These are phyloP conservation scores for Taphrina betulina DNA, from an alignment of 1,139 yeast genomes.

Conservation along the genomic window DNA sequence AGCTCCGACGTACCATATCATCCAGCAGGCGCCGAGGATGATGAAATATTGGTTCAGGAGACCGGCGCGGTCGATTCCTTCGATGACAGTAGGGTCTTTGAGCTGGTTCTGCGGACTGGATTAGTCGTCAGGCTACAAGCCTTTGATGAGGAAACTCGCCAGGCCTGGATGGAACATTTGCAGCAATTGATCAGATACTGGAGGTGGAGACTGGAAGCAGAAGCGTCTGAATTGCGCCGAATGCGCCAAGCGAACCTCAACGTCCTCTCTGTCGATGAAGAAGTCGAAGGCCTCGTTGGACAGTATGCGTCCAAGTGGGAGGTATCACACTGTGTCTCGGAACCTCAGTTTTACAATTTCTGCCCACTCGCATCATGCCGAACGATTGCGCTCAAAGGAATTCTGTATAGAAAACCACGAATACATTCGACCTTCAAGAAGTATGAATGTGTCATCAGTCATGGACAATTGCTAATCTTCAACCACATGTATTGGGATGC, in stretches of 20 bases:
- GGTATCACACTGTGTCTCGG: constrained; percentile 54
- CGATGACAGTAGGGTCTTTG: constrained; percentile 50
- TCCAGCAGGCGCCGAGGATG: constrained; percentile 34
- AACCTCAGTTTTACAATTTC: constrained; percentile 55
- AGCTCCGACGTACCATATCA: constrained; percentile 31
- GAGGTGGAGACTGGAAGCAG: constrained; percentile 53
- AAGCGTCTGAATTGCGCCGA: constrained; percentile 46
- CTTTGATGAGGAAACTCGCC: constrained; percentile 51
- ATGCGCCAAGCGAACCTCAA: constrained; percentile 53
- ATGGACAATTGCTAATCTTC: constrained; percentile 57
- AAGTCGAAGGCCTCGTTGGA: constrained; percentile 57
- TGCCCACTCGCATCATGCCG: constrained; percentile 60
- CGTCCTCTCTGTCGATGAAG: constrained; percentile 55
- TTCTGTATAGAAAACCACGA: constrained; percentile 63
- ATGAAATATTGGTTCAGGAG: constrained; percentile 40
- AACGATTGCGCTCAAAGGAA: constrained; percentile 61
- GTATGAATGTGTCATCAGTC: constrained; percentile 63
- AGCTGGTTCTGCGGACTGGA: constrained; percentile 54
- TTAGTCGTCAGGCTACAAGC: constrained; percentile 59
- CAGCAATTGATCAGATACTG: constrained; percentile 56
- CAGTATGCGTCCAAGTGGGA: constrained; percentile 58
- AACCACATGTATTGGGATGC: constrained; percentile 38
- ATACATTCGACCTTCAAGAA: constrained; percentile 66
- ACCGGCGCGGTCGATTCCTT: constrained; percentile 45
- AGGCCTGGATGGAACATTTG: constrained; percentile 65